Evolutionary conservation across 2,329 filamentous ascomycete species (phyloP), one percentile per base, ranked within the genome.

Genomic region (Fusarium fujikuroi): DNA sequence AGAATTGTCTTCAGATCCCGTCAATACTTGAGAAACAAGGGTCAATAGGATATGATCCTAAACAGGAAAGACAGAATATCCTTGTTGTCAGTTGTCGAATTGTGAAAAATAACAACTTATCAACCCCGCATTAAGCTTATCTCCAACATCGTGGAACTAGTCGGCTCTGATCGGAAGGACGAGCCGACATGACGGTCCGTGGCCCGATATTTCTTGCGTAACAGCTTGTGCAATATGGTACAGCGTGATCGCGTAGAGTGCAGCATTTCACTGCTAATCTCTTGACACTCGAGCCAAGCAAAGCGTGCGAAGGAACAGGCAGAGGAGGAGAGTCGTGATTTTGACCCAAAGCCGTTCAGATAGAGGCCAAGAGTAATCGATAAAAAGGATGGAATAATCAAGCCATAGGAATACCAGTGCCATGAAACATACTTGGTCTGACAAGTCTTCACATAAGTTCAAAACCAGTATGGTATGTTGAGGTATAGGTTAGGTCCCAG

Each of bases 181-280:
- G 57, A 57, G 49, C 65, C 66, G 66, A 44, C 16, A 37, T 21
- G 14, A 52, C 49, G 34, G 39, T 30, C 34, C 30, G 18, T 23
- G 23, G 23, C 28, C 64, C 83, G 91, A 90, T 85, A 15, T 12
- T 50, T 43, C 11, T 54, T 67, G 42, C 25, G 19, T 42, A 21
- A n/a, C 18, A 23, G 8, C 3, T 18, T 16, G 28, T 39, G 16
- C 5, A 19, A 25, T 18, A 21, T 16, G 14, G 15, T 10, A 40
- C 28, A 14, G 10, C 18, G 15, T 18, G 14, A 30, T 28, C 9
- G 34, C n/a, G 19, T n/a, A 14, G 14, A 28, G 8, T 14, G 2
- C 7, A 16, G 23, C 0, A 21, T 21, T 11, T 21, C 12, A 7
- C 2, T 52, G 1, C 8, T 11, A 18, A 21, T 9, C 18, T 4